A percentile compares a stretch with the other conserved stretches of the same genome.
These are phyloP conservation scores for Sanghuangporus sanghuang DNA, from an alignment of 1,284 basidiomycete species.

Conservation along the genomic window DNA sequence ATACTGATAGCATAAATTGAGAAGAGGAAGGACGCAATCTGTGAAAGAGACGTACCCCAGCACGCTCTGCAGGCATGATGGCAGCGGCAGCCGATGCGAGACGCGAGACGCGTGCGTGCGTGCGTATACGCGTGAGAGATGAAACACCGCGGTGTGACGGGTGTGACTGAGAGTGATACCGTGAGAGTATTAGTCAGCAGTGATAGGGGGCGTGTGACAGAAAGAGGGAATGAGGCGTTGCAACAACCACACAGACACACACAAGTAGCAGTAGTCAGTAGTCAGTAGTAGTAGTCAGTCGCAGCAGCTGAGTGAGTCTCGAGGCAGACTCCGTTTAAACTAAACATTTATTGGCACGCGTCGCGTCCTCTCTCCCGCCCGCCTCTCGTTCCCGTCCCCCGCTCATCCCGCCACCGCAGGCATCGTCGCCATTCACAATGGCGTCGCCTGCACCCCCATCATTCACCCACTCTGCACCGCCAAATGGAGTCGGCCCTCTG, in stretches of 20 bases:
- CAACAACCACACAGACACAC: not conserved
- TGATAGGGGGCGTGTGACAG: not conserved
- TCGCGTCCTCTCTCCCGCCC: not conserved
- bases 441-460: slow-evolving; percentile 14
- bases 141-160: not conserved
- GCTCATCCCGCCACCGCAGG: not conserved
- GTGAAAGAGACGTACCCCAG: slow-evolving; percentile 49
- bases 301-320: not conserved
- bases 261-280: not conserved
- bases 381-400: not conserved
- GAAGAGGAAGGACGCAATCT: not conserved
- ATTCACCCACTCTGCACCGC: slow-evolving; percentile 3
- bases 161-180: not conserved
- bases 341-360: not conserved
- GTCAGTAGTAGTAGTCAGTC: not conserved
- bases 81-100: slow-evolving; percentile 19
- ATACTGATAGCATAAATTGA: slow-evolving; percentile 40
- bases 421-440: slow-evolving; percentile 7
- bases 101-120: not conserved
- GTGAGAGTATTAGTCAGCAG: not conserved
- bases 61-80: slow-evolving; percentile 70
- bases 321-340: no score
- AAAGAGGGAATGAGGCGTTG: not conserved
- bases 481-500: slow-evolving; percentile 7
- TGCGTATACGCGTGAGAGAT: not conserved